Conservation (phyloP, 441 rosid species). For the Erodium texanum region DNA sequence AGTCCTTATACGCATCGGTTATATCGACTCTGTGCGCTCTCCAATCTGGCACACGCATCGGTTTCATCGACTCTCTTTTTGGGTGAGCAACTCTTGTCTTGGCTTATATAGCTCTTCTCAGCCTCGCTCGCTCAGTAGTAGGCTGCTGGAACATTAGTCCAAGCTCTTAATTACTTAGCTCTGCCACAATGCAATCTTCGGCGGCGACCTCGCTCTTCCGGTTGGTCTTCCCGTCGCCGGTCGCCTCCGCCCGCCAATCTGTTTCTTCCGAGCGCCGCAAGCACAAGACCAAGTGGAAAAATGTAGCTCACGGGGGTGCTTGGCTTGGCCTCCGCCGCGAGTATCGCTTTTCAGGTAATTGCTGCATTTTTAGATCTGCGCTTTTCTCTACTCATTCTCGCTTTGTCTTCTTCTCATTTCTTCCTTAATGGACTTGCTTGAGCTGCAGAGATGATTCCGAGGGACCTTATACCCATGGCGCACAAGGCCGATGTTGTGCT, state of each 20-base stretch:
- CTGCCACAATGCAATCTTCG: background rate
- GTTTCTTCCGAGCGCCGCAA: background rate
- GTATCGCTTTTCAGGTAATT: background rate
- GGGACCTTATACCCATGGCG: background rate
- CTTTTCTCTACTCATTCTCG: background rate
- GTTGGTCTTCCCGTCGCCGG: background rate
- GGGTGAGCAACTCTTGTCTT: background rate
- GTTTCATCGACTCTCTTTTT: background rate
- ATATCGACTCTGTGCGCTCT: background rate
- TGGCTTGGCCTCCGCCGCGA: background rate
- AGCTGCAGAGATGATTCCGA: background rate
- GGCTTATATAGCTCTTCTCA: background rate
- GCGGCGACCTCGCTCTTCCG: background rate
- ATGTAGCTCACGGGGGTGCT: background rate
- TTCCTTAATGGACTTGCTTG: no score
- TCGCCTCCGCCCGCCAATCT: background rate
- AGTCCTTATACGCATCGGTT: background rate
- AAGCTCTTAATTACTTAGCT: no score
- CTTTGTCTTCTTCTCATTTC: no score
- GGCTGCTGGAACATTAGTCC: no score
- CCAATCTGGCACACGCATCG: constrained; percentile 1
- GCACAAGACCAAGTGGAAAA: background rate
- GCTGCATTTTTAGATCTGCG: background rate
- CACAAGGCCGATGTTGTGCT: background rate
- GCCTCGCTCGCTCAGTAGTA: background rate